phyloP scores from a whole-genome alignment of 768 basidiomycete species.

The Trametes meyenii region DNA sequence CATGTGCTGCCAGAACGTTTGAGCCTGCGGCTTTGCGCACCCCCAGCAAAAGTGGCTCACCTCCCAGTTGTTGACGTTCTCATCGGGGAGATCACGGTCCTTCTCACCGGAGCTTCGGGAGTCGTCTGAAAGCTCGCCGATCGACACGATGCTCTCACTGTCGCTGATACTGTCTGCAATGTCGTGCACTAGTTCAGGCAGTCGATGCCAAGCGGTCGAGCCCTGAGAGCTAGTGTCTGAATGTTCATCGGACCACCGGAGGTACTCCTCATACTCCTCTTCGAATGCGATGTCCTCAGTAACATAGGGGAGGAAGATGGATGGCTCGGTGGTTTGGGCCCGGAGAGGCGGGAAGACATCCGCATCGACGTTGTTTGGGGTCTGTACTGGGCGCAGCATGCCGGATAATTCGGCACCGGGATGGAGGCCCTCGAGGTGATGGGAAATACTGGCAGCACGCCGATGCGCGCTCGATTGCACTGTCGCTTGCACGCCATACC shows the following conservation, averaged over 20 bases:
- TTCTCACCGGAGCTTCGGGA: conserved; percentile 63
- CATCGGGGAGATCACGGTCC: conserved; percentile 65
- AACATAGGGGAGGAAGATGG: conserved; percentile 86
- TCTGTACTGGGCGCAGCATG: conserved; percentile 73
- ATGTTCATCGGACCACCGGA: conserved; percentile 73
- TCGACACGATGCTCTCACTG: conserved; percentile 89
- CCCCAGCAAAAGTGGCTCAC: conserved; percentile 45
- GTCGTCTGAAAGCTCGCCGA: conserved; percentile 87
- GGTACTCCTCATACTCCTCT: conserved; percentile 95
- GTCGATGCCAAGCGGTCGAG: conserved; percentile 77
- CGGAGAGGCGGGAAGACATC: conserved; percentile 97
- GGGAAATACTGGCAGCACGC: conserved; percentile 81
- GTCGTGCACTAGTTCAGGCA: conserved; percentile 78
- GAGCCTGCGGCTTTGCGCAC: background rate
- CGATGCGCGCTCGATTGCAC: conserved; percentile 64
- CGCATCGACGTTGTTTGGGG: conserved; percentile 76
- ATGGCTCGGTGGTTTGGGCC: conserved; percentile 81
- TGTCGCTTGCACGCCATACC: conserved; percentile 70
- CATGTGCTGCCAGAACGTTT: conserved; percentile 69
- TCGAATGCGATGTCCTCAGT: conserved; percentile 95
- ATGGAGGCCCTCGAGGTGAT: conserved; percentile 76
- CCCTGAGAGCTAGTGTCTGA: conserved; percentile 38
- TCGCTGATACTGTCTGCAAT: conserved; percentile 91
- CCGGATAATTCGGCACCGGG: conserved; percentile 75
- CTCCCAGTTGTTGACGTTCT: conserved; percentile 96